A percentile compares a stretch with the other conserved stretches of the same genome.
Conservation (phyloP, 148 eudicot genomes). For the Hydrangea macrophylla region DNA sequence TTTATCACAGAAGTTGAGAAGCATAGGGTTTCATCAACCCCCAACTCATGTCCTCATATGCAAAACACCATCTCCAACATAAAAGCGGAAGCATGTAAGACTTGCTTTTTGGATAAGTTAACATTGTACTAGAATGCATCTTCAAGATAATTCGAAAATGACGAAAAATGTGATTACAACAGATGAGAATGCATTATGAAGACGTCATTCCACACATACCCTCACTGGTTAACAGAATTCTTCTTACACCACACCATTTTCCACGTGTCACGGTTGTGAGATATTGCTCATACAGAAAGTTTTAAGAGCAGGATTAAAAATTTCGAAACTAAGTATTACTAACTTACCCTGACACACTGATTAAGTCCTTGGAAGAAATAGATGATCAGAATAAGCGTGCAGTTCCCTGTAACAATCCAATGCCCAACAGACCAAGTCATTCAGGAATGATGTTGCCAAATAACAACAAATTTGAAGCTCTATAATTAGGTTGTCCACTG, state of each 20-base stretch:
- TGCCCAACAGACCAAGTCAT: not conserved
- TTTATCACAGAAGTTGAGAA: no score
- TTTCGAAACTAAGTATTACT: not conserved
- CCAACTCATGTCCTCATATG: no score
- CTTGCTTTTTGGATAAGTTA: no score
- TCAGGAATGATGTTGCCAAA: not conserved
- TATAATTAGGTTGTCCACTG: not conserved
- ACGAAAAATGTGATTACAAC: no score
- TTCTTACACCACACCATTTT: not conserved
- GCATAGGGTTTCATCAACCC: no score
- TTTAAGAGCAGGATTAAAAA: not conserved
- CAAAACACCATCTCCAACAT: no score
- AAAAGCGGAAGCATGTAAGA: no score
- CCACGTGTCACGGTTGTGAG: not conserved
- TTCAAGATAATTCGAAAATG: no score
- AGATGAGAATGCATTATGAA: no score
- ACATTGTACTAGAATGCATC: no score
- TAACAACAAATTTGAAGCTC: not conserved
- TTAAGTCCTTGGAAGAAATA: conserved; percentile 73
- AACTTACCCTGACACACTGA: conserved; percentile 93
- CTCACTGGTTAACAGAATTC: no score
- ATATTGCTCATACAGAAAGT: not conserved
- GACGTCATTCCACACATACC: not conserved
- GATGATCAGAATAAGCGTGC: conserved; percentile 93
- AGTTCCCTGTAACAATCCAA: conserved; percentile 64